Conservation (phyloP, 2,329 filamentous ascomycete genomes). For the Coniochaeta sp. region DNA sequence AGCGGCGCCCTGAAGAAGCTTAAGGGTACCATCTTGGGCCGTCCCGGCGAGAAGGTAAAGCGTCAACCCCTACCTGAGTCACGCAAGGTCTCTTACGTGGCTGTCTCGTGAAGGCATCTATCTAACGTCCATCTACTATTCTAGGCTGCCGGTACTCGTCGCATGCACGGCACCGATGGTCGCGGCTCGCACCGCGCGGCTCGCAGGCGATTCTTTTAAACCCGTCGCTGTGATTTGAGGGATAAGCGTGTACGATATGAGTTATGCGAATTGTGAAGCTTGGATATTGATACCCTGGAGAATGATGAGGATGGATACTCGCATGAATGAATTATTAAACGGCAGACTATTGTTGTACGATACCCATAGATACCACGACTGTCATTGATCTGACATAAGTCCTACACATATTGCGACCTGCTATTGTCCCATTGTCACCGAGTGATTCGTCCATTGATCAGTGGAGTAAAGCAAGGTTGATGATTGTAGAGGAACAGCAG, state of each 20-base stretch:
- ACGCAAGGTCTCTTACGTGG: not conserved
- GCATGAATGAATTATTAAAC: not conserved
- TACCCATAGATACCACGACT: not conserved
- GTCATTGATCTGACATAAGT: not conserved
- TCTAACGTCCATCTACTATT: too few species aligned
- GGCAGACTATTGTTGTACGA: not conserved
- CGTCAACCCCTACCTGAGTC: not conserved
- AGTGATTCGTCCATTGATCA: not conserved
- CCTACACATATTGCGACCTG: not conserved
- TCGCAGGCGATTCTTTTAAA: not conserved
- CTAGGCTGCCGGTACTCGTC: slow-evolving; percentile 63
- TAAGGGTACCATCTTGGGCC: slow-evolving; percentile 59
- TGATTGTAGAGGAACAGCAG: not conserved
- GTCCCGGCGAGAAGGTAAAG: slow-evolving; percentile 62
- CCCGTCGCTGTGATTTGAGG: not conserved
- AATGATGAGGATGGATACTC: not conserved
- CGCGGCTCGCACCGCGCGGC: slow-evolving; percentile 30
- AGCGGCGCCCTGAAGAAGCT: slow-evolving; percentile 68
- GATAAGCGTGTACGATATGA: not conserved
- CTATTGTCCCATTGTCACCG: not conserved
- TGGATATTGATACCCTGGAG: not conserved
- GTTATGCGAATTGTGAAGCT: not conserved
- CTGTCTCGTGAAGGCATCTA: too few species aligned
- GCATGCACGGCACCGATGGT: slow-evolving; percentile 69
- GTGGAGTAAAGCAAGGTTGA: not conserved